phyloP scores from a whole-genome alignment of 2,329 filamentous ascomycete species.

The Cladosporium phlei region DNA sequence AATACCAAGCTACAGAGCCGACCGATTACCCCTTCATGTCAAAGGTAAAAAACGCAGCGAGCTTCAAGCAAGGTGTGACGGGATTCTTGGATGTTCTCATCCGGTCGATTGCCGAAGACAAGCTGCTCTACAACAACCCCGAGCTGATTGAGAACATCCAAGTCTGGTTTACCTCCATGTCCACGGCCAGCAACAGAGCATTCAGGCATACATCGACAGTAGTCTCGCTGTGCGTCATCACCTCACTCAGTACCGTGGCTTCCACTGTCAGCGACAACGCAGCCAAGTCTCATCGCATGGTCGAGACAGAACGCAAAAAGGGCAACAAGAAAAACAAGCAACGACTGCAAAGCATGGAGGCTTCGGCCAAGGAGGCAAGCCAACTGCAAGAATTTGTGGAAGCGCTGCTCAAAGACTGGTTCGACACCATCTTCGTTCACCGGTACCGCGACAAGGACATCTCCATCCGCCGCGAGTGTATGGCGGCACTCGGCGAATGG shows the following conservation, averaged over 20 bases:
- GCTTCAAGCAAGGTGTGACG: constrained; percentile 72
- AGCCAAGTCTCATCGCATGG: constrained; percentile 71
- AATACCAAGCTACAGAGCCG: constrained; percentile 68
- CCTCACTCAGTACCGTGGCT: constrained; percentile 69
- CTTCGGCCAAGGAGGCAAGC: constrained; percentile 65
- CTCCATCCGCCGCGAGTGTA: constrained; percentile 81
- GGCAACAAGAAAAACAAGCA: constrained; percentile 72
- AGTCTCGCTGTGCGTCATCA: constrained; percentile 73
- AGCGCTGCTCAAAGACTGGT: constrained; percentile 73
- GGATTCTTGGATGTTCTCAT: constrained; percentile 76
- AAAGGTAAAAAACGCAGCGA: constrained; percentile 67
- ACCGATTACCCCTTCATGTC: constrained; percentile 90
- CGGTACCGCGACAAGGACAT: constrained; percentile 92
- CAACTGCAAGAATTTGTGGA: constrained; percentile 66
- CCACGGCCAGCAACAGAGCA: constrained; percentile 77
- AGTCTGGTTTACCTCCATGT: constrained; percentile 86
- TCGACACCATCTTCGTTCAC: constrained; percentile 90
- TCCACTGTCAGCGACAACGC: constrained; percentile 66
- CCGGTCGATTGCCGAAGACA: constrained; percentile 73
- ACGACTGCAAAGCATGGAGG: constrained; percentile 67
- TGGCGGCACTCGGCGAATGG: constrained; percentile 82
- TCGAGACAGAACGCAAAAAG: constrained; percentile 70
- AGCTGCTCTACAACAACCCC: constrained; percentile 69
- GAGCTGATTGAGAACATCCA: constrained; percentile 83
- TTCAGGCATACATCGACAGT: constrained; percentile 93